phyloP scores from a whole-genome alignment of 345 rosid genomes.

The Salix purpurea region DNA sequence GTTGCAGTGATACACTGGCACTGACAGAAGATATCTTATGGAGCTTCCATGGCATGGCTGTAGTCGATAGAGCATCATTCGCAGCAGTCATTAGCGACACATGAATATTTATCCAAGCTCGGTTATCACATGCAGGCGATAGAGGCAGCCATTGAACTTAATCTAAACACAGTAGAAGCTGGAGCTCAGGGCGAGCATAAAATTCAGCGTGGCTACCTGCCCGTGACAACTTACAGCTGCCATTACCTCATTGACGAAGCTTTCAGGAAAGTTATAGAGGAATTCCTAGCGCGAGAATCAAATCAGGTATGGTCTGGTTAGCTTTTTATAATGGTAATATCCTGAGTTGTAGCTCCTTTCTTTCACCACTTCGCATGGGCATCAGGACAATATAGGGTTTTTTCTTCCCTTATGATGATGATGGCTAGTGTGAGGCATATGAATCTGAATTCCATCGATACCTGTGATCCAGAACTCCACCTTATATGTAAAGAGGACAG shows the following conservation, averaged over 20 bases:
- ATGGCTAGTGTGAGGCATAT: no score
- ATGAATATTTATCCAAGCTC: not conserved
- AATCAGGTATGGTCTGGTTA: constrained; percentile 47
- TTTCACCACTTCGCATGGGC: not conserved
- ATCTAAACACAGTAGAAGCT: constrained; percentile 78
- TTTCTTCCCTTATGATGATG: not conserved
- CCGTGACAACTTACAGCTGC: constrained; percentile 81
- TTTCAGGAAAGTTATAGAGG: constrained; percentile 63
- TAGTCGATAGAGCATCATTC: not conserved
- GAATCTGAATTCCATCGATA: no score
- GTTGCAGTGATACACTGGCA: not conserved
- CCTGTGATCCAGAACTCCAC: no score
- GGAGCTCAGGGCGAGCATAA: constrained; percentile 99
- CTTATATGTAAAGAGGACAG: no score
- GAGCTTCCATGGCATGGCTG: not conserved
- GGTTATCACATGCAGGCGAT: constrained; percentile 52
- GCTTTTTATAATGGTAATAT: not conserved
- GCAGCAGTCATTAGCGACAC: not conserved
- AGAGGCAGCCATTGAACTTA: constrained; percentile 85
- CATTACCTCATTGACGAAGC: constrained; percentile 71
- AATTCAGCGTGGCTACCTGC: constrained; percentile 87
- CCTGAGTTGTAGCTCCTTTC: not conserved
- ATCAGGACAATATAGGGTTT: not conserved
- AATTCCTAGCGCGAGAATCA: constrained; percentile 64
- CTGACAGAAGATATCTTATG: no score